Percentiles rank a stretch among this genome's conserved stretches.
Conservation (phyloP, 2,329 filamentous ascomycete species). For the Diaporthe humulicola region DNA sequence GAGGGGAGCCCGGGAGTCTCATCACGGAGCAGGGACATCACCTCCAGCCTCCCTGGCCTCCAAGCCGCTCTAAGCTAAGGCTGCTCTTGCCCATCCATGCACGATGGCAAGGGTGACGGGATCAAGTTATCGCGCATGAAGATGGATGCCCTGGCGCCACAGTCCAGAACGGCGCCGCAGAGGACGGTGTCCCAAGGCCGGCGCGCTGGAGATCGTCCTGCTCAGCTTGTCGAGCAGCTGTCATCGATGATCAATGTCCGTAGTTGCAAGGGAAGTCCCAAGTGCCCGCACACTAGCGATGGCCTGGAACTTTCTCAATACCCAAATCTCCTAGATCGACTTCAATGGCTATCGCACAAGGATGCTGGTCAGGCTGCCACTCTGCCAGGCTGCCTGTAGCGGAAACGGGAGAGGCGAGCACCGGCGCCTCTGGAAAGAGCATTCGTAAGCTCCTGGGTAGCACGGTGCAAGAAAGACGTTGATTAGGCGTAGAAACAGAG, state of each 20-base stretch:
- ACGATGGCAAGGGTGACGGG: slow-evolving; percentile 32
- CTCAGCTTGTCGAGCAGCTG: background rate
- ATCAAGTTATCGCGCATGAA: slow-evolving; percentile 32
- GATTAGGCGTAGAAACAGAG: slow-evolving; percentile 37
- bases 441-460: slow-evolving; percentile 20
- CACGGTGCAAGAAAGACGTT: slow-evolving; percentile 37
- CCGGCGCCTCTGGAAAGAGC: slow-evolving; percentile 33
- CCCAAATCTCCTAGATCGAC: background rate
- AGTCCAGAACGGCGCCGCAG: slow-evolving; percentile 20
- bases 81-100: slow-evolving; percentile 50
- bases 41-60: slow-evolving; percentile 46
- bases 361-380: slow-evolving; percentile 1
- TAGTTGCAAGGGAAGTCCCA: slow-evolving; percentile 13
- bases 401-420: slow-evolving; percentile 33
- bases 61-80: slow-evolving; percentile 53
- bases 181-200: background rate
- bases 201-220: background rate
- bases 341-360: slow-evolving; percentile 26
- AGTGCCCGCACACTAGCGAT: slow-evolving; percentile 27
- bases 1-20: slow-evolving; percentile 22
- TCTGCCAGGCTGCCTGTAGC: background rate
- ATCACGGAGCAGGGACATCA: slow-evolving; percentile 29
- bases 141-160: slow-evolving; percentile 22
- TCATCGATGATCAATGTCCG: slow-evolving; percentile 12
- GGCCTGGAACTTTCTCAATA: background rate